Percentiles rank a stretch among this genome's conserved stretches.
These are phyloP conservation scores for Ephemerocybe angulata DNA, from an alignment of 768 basidiomycete species.

Conservation along the genomic window DNA sequence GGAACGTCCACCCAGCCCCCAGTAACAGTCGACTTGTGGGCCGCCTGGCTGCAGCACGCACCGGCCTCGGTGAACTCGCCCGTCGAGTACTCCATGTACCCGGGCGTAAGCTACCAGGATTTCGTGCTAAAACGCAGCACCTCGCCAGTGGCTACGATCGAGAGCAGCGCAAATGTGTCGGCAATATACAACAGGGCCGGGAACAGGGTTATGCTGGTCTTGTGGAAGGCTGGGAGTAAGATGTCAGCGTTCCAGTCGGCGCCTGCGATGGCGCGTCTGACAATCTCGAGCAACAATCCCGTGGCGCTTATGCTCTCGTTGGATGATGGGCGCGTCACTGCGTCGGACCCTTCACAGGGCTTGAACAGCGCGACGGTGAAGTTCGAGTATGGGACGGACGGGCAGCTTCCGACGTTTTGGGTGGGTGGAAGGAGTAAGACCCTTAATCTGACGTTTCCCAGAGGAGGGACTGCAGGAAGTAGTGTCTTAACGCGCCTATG, in stretches of 20 bases:
- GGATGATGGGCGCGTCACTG: conserved; percentile 41
- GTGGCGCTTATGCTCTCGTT: conserved; percentile 42
- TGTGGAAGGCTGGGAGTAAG: conserved; percentile 52
- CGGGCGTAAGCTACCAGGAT: conserved; percentile 38
- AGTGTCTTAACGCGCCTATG: conserved; percentile 33
- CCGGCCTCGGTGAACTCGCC: conserved; percentile 24
- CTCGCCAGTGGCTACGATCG: conserved; percentile 33
- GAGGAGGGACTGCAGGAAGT: conserved; percentile 45
- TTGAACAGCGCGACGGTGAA: conserved; percentile 34
- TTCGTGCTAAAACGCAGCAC: conserved; percentile 38
- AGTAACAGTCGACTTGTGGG: conserved; percentile 57
- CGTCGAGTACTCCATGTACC: conserved; percentile 53
- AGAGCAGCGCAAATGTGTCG: conserved; percentile 46
- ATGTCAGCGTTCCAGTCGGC: conserved; percentile 31
- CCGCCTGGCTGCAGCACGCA: conserved; percentile 54
- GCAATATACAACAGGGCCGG: conserved; percentile 46
- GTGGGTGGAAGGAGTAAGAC: conserved; percentile 21
- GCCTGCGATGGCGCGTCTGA: conserved; percentile 22
- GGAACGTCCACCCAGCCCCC: conserved; percentile 61
- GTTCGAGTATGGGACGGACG: conserved; percentile 25
- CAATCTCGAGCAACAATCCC: conserved; percentile 36
- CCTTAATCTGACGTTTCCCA: conserved; percentile 40
- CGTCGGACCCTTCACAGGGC: conserved; percentile 66
- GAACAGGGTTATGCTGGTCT: conserved; percentile 43
- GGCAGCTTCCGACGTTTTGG: conserved; percentile 25